Evolutionary conservation across 208 protist species (phyloP).

Genomic region (Wallacemonas rigidus): DNA sequence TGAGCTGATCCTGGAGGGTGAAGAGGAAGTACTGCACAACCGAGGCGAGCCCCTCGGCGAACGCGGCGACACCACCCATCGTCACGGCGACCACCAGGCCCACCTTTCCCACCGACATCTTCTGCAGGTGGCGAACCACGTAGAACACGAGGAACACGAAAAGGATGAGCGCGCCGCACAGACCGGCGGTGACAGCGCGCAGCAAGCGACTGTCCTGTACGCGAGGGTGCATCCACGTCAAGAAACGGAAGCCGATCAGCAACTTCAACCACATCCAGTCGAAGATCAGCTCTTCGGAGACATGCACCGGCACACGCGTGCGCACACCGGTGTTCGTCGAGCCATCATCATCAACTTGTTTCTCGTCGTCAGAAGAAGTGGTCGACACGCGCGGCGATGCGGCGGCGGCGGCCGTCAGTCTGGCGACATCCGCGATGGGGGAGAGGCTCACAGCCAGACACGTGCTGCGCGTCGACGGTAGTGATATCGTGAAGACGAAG

Average conservation of each 20-base stretch:
- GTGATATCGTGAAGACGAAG: conserved; percentile 24
- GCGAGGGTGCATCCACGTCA: conserved; percentile 39
- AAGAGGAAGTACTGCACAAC: conserved; percentile 21
- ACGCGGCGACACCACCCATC: conserved; percentile 50
- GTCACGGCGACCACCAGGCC: conserved; percentile 42
- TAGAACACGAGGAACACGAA: conserved; percentile 38
- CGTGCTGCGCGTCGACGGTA: conserved; percentile 32
- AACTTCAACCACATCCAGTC: conserved; percentile 60
- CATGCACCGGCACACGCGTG: conserved; percentile 22
- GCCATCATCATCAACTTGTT: too few relatives aligned
- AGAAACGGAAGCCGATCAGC: conserved; percentile 25
- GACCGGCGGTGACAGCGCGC: conserved; percentile 42
- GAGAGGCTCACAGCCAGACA: conserved; percentile 34
- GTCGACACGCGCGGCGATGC: neutral
- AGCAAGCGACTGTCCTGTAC: conserved; percentile 47
- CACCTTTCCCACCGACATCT: conserved; percentile 60
- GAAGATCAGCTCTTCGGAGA: conserved; percentile 41
- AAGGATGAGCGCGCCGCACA: conserved; percentile 51
- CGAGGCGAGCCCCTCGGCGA: conserved; percentile 42
- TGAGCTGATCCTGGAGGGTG: neutral
- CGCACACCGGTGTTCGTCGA: too few relatives aligned
- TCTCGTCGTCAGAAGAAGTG: too few relatives aligned
- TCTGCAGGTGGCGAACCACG: conserved; percentile 49
- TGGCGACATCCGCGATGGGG: neutral
- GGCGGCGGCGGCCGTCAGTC: neutral